Base-by-base conservation (phyloP, 805 yeast genomes). In the Candida dendrica region DNA sequence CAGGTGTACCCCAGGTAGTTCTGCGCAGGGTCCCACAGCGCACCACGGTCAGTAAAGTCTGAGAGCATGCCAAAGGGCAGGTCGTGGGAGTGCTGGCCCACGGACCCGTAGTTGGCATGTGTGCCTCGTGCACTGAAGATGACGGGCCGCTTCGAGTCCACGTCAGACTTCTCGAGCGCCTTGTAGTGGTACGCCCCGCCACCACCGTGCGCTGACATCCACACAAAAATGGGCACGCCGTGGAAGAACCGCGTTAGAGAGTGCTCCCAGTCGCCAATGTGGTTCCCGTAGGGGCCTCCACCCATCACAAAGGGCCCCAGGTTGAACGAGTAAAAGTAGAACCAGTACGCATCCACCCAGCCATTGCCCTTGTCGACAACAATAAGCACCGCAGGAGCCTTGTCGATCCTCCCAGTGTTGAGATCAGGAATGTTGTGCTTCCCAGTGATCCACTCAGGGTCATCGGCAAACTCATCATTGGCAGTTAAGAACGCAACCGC, bases 171-270 rank as follows among this genome's bases (percentile, higher is more conserved):
- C 57, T 88, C 95, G 42, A 90, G 62, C 19, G 87, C 83, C n/a
- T 74, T 70, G 59, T 81, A 90, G 47, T 72, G 71, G 58, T 83
- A 91, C 0, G 95, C 96, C 26, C 89, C 83, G 7, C 98, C 98
- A 11, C 98, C 97, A 2, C 97, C 96, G 62, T 91, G 98, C 1
- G 97, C 98, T 24, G 95, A 82, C 95, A 93, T 84, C 98, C 98
- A 91, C 17, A 90, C 78, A 41, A 84, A 75, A 11, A 80, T 70
- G 0, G 98, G 98, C 44, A 70, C 64, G 1, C 96, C 95, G 3
- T 82, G 73, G 53, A 80, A 77, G 58, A 87, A 91, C 20, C 98
- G 69, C 13, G 89, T 91, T 30, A 91, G 64, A 1, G 95, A 79
- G 60, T 91, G 98, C 53, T 91, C 98, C 98, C 98, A 91, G 65